A percentile compares a stretch with the other conserved stretches of the same genome.
These are phyloP conservation scores for Phytophthora aleatoria DNA, from an alignment of 352 stramenopile species.

Conservation along the genomic window DNA sequence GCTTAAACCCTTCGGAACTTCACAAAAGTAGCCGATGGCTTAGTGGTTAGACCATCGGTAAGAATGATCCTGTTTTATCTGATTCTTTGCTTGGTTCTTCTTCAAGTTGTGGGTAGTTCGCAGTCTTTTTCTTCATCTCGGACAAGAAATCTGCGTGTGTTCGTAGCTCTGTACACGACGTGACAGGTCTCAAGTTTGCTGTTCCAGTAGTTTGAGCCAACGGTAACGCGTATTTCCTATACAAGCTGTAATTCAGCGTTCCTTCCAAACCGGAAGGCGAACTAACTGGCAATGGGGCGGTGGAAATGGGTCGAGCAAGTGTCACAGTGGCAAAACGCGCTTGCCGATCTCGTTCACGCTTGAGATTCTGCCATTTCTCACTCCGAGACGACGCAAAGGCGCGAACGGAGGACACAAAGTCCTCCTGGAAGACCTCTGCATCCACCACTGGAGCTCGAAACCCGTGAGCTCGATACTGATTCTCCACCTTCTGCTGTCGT, in stretches of 20 bases:
- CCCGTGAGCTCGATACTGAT: slow-evolving; percentile 54
- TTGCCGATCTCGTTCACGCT: slow-evolving; percentile 52
- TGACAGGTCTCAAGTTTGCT: slow-evolving; percentile 25
- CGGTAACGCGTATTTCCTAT: slow-evolving; percentile 41
- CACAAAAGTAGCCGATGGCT: not conserved
- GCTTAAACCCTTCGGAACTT: not conserved
- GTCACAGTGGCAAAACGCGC: slow-evolving; percentile 41
- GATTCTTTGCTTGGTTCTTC: slow-evolving; percentile 13
- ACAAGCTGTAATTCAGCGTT: slow-evolving; percentile 42
- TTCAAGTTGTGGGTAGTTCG: slow-evolving; percentile 16
- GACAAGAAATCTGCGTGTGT: slow-evolving; percentile 44
- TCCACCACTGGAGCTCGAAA: slow-evolving; percentile 41
- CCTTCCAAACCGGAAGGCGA: slow-evolving; percentile 1
- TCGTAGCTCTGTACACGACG: slow-evolving; percentile 39
- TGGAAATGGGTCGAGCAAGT: slow-evolving; percentile 46
- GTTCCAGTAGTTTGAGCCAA: slow-evolving; percentile 7
- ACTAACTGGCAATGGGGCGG: slow-evolving; percentile 8
- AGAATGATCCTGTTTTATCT: slow-evolving; percentile 14
- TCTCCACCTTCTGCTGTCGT: slow-evolving; percentile 44
- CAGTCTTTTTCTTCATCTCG: slow-evolving; percentile 21
- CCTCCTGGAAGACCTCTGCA: slow-evolving; percentile 58
- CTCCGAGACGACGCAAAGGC: slow-evolving; percentile 45
- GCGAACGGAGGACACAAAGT: slow-evolving; percentile 65
- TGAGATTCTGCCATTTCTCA: slow-evolving; percentile 58
- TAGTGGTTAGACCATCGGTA: slow-evolving; percentile 26